These are phyloP conservation scores for Aspergillus floridensis DNA, from an alignment of 2,329 filamentous ascomycete species.

Conservation along the genomic window DNA sequence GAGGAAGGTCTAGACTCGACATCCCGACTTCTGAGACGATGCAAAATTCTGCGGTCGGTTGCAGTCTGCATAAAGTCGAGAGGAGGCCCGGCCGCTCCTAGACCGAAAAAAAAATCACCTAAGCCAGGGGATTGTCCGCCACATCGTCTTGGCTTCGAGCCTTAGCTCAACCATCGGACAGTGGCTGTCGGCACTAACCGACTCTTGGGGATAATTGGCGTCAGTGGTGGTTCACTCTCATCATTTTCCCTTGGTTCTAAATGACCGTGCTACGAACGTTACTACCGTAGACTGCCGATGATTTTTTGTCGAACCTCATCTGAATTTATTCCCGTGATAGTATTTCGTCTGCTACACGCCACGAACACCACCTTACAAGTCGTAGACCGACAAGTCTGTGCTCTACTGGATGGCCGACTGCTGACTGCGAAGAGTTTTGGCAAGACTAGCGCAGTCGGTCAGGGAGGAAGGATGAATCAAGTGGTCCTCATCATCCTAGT, in stretches of 20 bases:
- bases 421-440: not conserved
- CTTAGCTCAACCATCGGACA: not conserved
- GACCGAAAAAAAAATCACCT: not conserved
- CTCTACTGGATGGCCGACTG: not conserved
- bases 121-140: conserved; percentile 4
- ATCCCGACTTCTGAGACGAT: not conserved
- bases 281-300: not conserved
- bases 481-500: not conserved
- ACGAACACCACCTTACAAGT: not conserved
- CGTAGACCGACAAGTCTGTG: not conserved
- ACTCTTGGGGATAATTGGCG: not conserved
- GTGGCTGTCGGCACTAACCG: conserved; percentile 2
- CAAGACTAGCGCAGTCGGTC: not conserved
- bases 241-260: not conserved
- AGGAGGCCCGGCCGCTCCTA: not conserved
- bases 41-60: not conserved
- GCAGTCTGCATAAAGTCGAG: not conserved
- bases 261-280: not conserved
- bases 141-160: conserved; percentile 3
- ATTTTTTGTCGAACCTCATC: not conserved
- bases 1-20: not conserved
- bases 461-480: not conserved
- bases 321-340: too few species aligned
- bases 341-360: not conserved
- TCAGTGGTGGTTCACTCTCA: not conserved